Base-by-base conservation (phyloP, 1,284 basidiomycete species). In the Cronartium ribicola region DNA sequence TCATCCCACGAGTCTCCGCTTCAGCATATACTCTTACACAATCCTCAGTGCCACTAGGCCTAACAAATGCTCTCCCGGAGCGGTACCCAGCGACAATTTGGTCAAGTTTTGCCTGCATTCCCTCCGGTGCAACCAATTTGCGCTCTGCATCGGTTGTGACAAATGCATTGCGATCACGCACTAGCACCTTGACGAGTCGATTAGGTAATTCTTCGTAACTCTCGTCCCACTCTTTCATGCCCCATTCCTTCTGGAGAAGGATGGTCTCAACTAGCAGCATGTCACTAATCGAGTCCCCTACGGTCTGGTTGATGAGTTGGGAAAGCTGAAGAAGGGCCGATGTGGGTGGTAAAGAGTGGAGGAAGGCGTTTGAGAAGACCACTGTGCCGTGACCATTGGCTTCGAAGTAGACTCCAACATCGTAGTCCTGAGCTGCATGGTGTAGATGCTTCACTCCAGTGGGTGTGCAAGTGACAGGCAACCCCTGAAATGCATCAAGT, bases 311-410 rank as follows among this genome's bases (percentile, higher is more conserved):
- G 84, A 98, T 95, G 61, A 98, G 84, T 46, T 90, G 85, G 11
- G 88, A 88, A 75, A 98, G 84, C 77, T 89, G 89, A 66, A 86
- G 83, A 39, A 97, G 84, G 80, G 94, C 87, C 10, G 83, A 83
- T 60, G 84, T 81, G 41, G 86, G 83, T 20, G 64, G 55, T 62
- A 74, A 44, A 29, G 48, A 62, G 17, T 74, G 61, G 63, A 88
- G 84, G 1, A 91, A 89, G 22, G 85, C 82, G 7, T 85, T 85
- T 2, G 95, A 97, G 83, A 99, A 98, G 66, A 98, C 83, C 61
- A 98, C 92, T 0, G 96, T 99, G 51, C 96, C 96, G 79, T 99
- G 96, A 0, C 96, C 96, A 81, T 99, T 99, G 67, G 96, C 96
- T 83, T 99, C 96, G 80, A 99, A 99, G 84, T 99, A 99, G 62